Conservation (phyloP, 352 stramenopile genomes). For the Pythium diclinum region DNA sequence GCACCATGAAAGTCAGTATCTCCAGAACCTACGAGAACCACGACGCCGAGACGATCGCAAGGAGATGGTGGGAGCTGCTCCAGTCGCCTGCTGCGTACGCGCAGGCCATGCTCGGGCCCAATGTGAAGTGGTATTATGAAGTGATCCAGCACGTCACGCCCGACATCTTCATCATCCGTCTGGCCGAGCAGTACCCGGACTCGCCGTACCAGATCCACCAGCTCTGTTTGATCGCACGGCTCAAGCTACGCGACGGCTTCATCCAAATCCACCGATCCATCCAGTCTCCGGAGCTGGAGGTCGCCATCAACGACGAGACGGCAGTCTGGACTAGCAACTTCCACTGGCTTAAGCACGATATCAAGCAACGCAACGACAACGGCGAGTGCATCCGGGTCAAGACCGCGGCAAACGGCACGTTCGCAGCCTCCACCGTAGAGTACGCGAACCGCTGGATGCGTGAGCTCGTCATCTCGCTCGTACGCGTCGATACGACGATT, state of each 20-base stretch:
- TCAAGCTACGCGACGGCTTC: not conserved
- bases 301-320: not conserved
- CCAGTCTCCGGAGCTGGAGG: not conserved
- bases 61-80: constrained; percentile 18
- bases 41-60: constrained; percentile 10
- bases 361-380: not conserved
- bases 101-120: constrained; percentile 2
- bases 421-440: not conserved
- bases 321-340: not conserved
- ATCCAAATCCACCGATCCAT: not conserved
- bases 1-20: constrained; percentile 16
- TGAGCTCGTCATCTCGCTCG: constrained; percentile 8
- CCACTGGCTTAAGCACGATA: not conserved
- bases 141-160: constrained; percentile 12
- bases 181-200: constrained; percentile 14
- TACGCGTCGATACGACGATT: constrained; percentile 1
- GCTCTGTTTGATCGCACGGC: not conserved
- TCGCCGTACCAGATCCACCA: not conserved
- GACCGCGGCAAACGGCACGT: not conserved
- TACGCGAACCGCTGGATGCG: constrained; percentile 17
- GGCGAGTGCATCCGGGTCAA: constrained; percentile 7
- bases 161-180: constrained; percentile 16
- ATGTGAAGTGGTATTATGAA: constrained; percentile 9
- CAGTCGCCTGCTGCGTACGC: not conserved
- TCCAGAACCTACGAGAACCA: constrained; percentile 3